Percentiles rank a stretch among this genome's conserved stretches.
These are phyloP conservation scores for Entophlyctis luteolus DNA, from an alignment of 192 early-diverging fungal genomes.

Conservation along the genomic window DNA sequence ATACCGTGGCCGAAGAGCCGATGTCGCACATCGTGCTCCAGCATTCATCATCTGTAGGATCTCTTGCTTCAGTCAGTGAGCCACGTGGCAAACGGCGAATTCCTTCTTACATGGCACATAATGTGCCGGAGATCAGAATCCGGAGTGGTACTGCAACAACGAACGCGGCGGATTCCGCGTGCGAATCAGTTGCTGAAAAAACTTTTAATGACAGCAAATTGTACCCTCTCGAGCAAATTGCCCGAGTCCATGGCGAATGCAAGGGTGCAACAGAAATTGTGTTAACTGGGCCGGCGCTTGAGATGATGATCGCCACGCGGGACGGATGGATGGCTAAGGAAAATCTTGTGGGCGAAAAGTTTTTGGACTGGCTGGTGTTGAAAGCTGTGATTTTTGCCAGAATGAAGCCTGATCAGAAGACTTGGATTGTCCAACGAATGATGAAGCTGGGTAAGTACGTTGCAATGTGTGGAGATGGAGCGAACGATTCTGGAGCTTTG, in stretches of 20 bases:
- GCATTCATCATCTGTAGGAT: slow-evolving; percentile 1
- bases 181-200: slow-evolving; percentile 51
- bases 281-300: slow-evolving; percentile 66
- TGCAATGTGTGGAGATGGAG: slow-evolving; percentile 85
- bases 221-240: slow-evolving; percentile 26
- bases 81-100: too few relatives aligned
- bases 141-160: background rate
- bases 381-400: slow-evolving; percentile 70
- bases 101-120: background rate
- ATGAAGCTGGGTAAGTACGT: slow-evolving; percentile 69
- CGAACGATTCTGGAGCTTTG: slow-evolving; percentile 81
- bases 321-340: slow-evolving; percentile 27
- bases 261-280: slow-evolving; percentile 53
- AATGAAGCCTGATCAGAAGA: slow-evolving; percentile 76
- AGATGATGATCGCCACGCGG: slow-evolving; percentile 39
- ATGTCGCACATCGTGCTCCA: background rate
- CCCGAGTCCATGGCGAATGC: slow-evolving; percentile 7
- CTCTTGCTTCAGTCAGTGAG: too few relatives aligned
- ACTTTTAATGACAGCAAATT: too few relatives aligned
- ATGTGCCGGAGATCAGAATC: slow-evolving; percentile 14
- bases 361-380: slow-evolving; percentile 49
- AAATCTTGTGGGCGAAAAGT: slow-evolving; percentile 24
- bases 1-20: background rate
- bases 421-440: slow-evolving; percentile 62
- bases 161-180: background rate